Percentiles rank a stretch among this genome's conserved stretches.
These are phyloP conservation scores for Lavandula angustifolia DNA, from an alignment of 257 asterid genomes.

Conservation along the genomic window DNA sequence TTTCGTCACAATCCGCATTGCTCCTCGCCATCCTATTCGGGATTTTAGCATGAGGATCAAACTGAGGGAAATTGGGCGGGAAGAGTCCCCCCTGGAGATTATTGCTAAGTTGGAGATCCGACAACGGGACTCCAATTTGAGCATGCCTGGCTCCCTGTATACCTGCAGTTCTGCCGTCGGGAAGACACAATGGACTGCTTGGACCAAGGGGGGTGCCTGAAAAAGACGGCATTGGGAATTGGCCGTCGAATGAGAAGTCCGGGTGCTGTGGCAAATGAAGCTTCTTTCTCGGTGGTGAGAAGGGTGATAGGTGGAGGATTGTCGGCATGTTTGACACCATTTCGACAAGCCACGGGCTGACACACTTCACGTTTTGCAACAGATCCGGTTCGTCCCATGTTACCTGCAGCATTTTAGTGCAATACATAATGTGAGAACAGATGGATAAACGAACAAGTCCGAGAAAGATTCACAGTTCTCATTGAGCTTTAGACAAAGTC, in stretches of 20 bases:
- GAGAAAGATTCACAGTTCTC: not conserved
- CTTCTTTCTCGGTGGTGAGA: slow-evolving; percentile 76
- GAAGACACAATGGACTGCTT: slow-evolving; percentile 65
- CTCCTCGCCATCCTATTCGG: slow-evolving; percentile 40
- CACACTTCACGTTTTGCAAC: slow-evolving; percentile 80
- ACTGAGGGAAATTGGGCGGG: slow-evolving; percentile 54
- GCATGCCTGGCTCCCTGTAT: slow-evolving; percentile 99
- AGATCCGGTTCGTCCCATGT: slow-evolving; percentile 95
- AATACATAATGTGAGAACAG: slow-evolving; percentile 1
- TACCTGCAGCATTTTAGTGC: slow-evolving; percentile 50
- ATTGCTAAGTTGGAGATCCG: slow-evolving; percentile 77
- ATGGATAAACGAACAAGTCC: slow-evolving; percentile 14
- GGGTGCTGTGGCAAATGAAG: slow-evolving; percentile 56
- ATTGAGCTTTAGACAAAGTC: slow-evolving; percentile 6
- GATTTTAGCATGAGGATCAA: slow-evolving; percentile 47
- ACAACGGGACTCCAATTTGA: slow-evolving; percentile 76
- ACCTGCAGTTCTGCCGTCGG: slow-evolving; percentile 87
- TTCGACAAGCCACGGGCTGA: slow-evolving; percentile 95
- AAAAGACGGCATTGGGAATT: slow-evolving; percentile 71
- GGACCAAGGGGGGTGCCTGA: slow-evolving; percentile 77
- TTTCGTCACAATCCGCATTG: slow-evolving; percentile 45
- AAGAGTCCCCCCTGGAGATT: slow-evolving; percentile 69
- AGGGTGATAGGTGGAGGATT: slow-evolving; percentile 63
- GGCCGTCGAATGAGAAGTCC: slow-evolving; percentile 67
- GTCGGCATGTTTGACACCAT: slow-evolving; percentile 72